Conservation (phyloP, 2,329 filamentous ascomycete species). For the Pseudogymnoascus sp. region DNA sequence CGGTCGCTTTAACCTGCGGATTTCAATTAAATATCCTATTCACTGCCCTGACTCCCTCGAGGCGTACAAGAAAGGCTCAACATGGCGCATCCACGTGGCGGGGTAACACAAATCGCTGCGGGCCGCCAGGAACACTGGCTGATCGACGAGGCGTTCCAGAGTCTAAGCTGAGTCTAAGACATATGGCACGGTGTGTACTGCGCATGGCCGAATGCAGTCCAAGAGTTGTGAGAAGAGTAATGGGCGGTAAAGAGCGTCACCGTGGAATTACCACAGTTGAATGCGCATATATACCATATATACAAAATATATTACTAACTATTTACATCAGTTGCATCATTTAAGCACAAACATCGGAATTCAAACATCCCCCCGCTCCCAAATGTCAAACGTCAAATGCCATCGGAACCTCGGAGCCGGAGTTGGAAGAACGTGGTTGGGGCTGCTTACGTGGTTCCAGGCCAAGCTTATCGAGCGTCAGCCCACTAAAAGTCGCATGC, state of each 20-base stretch:
- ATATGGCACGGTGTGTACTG: neutral
- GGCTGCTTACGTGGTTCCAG: neutral
- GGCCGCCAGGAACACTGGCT: neutral
- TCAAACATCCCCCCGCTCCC: neutral
- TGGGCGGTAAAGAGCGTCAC: neutral
- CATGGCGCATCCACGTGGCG: neutral
- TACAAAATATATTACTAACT: neutral
- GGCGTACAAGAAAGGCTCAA: neutral
- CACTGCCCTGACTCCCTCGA: neutral
- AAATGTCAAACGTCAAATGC: neutral
- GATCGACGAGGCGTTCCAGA: neutral
- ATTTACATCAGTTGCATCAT: neutral
- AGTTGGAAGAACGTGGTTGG: neutral
- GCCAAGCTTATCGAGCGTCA: neutral
- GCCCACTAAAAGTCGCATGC: neutral
- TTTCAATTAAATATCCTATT: neutral
- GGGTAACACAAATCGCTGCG: neutral
- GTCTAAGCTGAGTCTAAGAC: neutral
- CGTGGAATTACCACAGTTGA: neutral
- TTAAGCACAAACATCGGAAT: neutral
- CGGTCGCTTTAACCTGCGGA: neutral
- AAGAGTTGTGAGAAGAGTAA: neutral
- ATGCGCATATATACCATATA: neutral
- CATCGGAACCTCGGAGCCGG: neutral
- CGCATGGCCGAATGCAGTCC: neutral